A percentile compares a stretch with the other conserved stretches of the same genome.
Conservation (phyloP, 1,284 basidiomycete species). For the Rhodotorula sp. region DNA sequence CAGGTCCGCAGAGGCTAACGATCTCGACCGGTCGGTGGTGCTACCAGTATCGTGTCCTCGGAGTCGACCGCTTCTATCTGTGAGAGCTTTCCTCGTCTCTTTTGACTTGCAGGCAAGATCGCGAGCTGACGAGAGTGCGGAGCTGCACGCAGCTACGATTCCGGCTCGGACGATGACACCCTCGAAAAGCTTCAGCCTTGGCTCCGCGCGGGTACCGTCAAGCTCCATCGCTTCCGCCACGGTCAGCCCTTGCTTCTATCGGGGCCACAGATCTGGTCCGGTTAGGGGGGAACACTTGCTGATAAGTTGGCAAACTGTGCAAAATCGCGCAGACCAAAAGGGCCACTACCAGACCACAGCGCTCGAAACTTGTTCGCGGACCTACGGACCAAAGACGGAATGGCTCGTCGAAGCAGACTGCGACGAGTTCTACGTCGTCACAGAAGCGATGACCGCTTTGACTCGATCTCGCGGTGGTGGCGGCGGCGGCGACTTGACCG, state of each 20-base stretch:
- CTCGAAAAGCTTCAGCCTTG: constrained; percentile 12
- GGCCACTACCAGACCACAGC: constrained; percentile 13
- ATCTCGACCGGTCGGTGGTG: too few relatives aligned
- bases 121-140: background rate
- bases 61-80: constrained; percentile 24
- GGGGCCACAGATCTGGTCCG: too few relatives aligned
- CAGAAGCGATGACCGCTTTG: background rate
- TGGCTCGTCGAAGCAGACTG: constrained; percentile 20
- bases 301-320: background rate
- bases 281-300: too few relatives aligned
- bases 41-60: constrained; percentile 8
- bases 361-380: constrained; percentile 13
- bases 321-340: constrained; percentile 2
- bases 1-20: too few relatives aligned
- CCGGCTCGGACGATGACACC: constrained; percentile 10
- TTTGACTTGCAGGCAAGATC: background rate
- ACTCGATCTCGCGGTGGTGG: background rate
- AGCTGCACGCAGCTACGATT: constrained; percentile 5
- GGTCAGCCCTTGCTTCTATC: background rate
- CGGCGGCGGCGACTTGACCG: background rate
- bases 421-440: constrained; percentile 24
- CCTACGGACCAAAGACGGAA: constrained; percentile 4
- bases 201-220: constrained; percentile 10
- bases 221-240: constrained; percentile 11
- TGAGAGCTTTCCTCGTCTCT: background rate